Conservation (phyloP, 257 asterid species). For the Ophiorrhiza pumila region DNA sequence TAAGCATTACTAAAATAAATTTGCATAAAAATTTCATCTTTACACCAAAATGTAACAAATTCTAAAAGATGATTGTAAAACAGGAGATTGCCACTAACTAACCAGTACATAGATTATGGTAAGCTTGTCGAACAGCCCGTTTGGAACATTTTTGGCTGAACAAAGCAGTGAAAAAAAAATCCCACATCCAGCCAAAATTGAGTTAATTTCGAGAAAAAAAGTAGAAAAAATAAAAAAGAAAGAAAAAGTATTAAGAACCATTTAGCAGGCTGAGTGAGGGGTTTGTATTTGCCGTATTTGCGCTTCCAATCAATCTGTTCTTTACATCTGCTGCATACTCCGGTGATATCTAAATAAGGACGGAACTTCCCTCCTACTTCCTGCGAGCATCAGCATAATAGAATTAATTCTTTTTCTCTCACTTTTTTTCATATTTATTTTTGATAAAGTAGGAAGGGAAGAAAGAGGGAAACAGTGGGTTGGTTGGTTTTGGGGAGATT, state of each 20-base stretch:
- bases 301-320: slow-evolving; percentile 92
- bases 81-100: slow-evolving; percentile 7
- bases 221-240: background rate
- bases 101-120: slow-evolving; percentile 81
- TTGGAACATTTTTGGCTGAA: slow-evolving; percentile 79
- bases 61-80: background rate
- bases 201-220: background rate
- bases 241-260: slow-evolving; percentile 35
- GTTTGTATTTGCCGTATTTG: slow-evolving; percentile 78
- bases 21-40: no score
- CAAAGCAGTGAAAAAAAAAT: background rate
- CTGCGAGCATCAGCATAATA: slow-evolving; percentile 28
- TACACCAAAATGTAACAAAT: background rate
- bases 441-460: background rate
- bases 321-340: slow-evolving; percentile 76
- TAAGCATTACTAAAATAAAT: no score
- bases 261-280: slow-evolving; percentile 72
- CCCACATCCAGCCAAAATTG: background rate
- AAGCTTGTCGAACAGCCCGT: slow-evolving; percentile 91
- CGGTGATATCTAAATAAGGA: slow-evolving; percentile 72
- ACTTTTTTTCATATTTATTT: no score
- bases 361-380: slow-evolving; percentile 73
- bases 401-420: background rate
- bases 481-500: background rate
- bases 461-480: background rate